phyloP scores from a whole-genome alignment of 331 rosid species.

The Cydonia oblonga region DNA sequence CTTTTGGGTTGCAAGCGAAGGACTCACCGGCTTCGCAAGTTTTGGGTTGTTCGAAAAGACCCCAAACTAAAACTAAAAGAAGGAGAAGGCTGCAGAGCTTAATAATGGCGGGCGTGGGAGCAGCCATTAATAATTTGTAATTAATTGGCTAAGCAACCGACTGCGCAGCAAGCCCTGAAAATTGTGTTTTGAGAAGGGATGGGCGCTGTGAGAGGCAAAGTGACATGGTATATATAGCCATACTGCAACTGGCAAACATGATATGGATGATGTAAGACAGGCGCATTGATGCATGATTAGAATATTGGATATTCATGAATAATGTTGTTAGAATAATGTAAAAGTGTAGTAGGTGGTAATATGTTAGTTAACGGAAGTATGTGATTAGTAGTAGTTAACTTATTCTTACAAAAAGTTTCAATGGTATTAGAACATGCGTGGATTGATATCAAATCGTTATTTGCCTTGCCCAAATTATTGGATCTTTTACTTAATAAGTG shows the following conservation, averaged over 20 bases:
- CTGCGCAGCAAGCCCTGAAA: not conserved
- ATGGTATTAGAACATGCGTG: too few species aligned
- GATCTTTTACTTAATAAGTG: not conserved
- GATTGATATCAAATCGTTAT: too few species aligned
- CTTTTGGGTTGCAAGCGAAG: conserved; percentile 68
- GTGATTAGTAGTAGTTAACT: not conserved
- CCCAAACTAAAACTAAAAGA: conserved; percentile 5
- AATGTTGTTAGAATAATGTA: too few species aligned
- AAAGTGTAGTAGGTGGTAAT: not conserved
- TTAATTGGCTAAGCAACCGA: not conserved
- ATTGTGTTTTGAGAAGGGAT: not conserved
- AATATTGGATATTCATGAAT: not conserved
- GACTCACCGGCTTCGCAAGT: conserved; percentile 26
- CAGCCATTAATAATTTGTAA: not conserved
- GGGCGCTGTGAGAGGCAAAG: not conserved
- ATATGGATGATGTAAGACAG: not conserved
- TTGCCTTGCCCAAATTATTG: not conserved
- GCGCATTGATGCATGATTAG: not conserved
- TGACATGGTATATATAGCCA: not conserved
- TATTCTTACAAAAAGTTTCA: too few species aligned
- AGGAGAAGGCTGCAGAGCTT: not conserved
- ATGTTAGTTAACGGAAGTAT: not conserved
- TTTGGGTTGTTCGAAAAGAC: not conserved
- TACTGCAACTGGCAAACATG: not conserved
- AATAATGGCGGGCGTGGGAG: not conserved